phyloP scores from a whole-genome alignment of 31 red algal genomes.

The Odonthalia washingtoniensis region DNA sequence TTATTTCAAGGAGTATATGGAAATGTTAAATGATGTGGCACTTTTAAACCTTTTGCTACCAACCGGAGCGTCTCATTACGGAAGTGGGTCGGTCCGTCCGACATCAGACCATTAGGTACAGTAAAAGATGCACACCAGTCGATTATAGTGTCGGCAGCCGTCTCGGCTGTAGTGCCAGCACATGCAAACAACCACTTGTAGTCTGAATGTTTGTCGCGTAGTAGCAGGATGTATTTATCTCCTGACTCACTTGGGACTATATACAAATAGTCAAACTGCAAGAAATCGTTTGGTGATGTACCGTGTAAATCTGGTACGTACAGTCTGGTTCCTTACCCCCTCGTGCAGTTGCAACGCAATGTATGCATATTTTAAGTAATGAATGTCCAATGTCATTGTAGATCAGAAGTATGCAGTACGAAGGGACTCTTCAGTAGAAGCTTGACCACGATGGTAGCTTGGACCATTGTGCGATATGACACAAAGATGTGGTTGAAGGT shows the following conservation, averaged over 20 bases:
- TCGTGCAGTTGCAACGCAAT: too few relatives aligned
- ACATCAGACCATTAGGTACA: neutral
- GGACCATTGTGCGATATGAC: constrained; percentile 23
- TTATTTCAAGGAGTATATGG: constrained; percentile 41
- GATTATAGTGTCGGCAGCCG: neutral
- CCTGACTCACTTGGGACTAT: neutral
- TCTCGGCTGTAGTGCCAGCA: neutral
- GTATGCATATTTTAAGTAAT: neutral
- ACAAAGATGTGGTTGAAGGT: neutral
- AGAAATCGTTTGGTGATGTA: too few relatives aligned
- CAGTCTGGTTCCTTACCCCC: too few relatives aligned
- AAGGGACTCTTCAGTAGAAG: neutral
- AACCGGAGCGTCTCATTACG: constrained; percentile 1
- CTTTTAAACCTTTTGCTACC: constrained; percentile 16
- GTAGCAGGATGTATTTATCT: neutral
- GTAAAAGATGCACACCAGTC: constrained; percentile 15
- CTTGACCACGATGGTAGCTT: neutral
- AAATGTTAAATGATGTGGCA: constrained; percentile 44
- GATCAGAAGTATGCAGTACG: neutral
- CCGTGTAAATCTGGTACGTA: too few relatives aligned
- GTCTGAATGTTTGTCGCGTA: neutral
- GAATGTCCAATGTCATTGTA: neutral
- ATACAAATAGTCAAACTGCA: neutral
- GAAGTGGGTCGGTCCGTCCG: constrained; percentile 29
- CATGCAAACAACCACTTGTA: neutral